Percentiles rank a stretch among this genome's conserved stretches.
Conservation (phyloP, 23 red algal species). For the Gracilaria gracilis region DNA sequence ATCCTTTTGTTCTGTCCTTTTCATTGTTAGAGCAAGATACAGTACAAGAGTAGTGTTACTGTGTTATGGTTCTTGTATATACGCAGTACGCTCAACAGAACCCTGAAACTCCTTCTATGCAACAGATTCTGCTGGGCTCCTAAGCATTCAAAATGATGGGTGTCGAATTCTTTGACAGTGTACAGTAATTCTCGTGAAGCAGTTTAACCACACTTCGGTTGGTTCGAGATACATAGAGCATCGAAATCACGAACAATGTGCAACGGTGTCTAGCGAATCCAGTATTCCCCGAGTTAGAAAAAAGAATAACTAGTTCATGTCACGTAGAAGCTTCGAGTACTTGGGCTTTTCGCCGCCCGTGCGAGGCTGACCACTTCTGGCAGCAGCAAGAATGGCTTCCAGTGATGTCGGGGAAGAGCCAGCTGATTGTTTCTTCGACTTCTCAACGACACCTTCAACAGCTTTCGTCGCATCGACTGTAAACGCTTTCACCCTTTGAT, state of each 20-base stretch:
- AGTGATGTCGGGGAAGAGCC: slow-evolving; percentile 41
- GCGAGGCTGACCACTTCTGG: slow-evolving; percentile 12
- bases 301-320: slow-evolving; percentile 45
- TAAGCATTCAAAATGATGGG: not conserved
- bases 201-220: not conserved
- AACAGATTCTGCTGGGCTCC: not conserved
- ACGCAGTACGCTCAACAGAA: not conserved
- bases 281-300: not conserved
- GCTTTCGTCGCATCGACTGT: slow-evolving; percentile 16
- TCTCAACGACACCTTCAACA: not conserved
- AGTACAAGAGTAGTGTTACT: not conserved
- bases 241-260: not conserved
- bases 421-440: not conserved
- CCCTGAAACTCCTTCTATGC: not conserved
- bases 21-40: not conserved
- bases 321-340: slow-evolving; percentile 64
- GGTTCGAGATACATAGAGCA: not conserved
- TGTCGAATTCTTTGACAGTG: not conserved
- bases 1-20: not conserved
- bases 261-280: not conserved
- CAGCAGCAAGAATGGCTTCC: slow-evolving; percentile 65
- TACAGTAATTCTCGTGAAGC: not conserved
- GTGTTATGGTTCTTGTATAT: not conserved
- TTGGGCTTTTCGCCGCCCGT: slow-evolving; percentile 48
- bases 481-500: slow-evolving; percentile 30